Evolutionary conservation across 257 asterid genomes (phyloP).

Genomic region (Anisodus tanguticus): DNA sequence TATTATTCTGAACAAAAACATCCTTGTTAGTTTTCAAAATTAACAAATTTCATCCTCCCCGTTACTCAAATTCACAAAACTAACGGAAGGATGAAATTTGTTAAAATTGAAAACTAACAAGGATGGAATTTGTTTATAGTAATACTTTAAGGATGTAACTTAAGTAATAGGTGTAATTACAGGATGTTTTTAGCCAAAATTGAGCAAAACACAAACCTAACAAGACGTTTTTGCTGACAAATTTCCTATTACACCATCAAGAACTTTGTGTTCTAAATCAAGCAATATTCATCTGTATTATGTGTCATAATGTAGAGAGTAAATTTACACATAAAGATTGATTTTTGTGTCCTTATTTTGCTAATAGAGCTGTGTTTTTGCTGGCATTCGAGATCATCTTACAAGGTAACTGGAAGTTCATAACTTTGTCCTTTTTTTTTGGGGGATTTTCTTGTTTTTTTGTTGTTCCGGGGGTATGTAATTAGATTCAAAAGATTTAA

Average conservation of each 20-base stretch:
- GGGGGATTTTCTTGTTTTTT: neutral
- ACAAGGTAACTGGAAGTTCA: neutral
- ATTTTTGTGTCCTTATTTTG: neutral
- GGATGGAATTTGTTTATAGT: neutral
- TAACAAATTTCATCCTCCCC: too few species aligned
- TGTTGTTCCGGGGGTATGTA: too few species aligned
- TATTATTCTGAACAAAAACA: neutral
- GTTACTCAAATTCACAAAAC: too few species aligned
- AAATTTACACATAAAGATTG: neutral
- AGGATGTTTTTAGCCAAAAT: neutral
- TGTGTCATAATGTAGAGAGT: neutral
- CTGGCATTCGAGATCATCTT: neutral
- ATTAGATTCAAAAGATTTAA: neutral
- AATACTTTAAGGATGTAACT: neutral
- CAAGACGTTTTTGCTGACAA: neutral
- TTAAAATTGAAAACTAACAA: neutral
- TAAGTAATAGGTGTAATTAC: neutral
- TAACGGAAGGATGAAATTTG: neutral
- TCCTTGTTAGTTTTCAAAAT: too few species aligned
- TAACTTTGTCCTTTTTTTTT: neutral
- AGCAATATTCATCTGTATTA: neutral
- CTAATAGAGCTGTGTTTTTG: neutral
- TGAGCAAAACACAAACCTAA: neutral
- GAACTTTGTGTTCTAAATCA: conserved; percentile 9
- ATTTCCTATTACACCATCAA: neutral